These are phyloP conservation scores for Emmonsiellopsis sp. DNA, from an alignment of 2,329 filamentous ascomycete genomes.

Conservation along the genomic window DNA sequence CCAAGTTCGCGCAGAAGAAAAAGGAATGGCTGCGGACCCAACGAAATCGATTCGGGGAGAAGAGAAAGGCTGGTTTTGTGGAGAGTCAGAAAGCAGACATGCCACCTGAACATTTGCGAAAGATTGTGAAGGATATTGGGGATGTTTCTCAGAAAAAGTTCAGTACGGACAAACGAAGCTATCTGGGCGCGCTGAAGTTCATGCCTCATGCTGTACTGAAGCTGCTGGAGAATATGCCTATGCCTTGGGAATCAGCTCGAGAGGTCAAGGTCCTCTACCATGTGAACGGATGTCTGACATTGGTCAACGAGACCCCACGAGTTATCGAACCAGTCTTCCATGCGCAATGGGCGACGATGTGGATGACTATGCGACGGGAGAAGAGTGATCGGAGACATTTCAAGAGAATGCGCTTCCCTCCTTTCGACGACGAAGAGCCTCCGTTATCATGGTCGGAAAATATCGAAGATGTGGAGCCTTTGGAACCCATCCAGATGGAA, in stretches of 20 bases:
- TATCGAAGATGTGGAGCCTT: conserved; percentile 92
- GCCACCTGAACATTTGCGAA: conserved; percentile 95
- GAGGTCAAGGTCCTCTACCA: conserved; percentile 98
- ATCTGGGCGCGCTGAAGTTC: conserved; percentile 93
- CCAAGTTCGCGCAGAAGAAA: conserved; percentile 98
- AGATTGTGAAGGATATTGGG: conserved; percentile 96
- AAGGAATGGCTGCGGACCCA: conserved; percentile 94
- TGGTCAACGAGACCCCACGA: conserved; percentile 92
- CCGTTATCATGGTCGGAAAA: conserved; percentile 98
- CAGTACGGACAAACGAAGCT: conserved; percentile 95
- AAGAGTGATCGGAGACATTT: conserved; percentile 94
- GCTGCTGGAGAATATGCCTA: conserved; percentile 97
- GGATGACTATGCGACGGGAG: conserved; percentile 95
- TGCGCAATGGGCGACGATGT: conserved; percentile 99
- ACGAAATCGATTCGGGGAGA: conserved; percentile 90
- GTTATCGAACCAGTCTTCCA: conserved; percentile 98
- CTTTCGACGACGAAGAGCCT: conserved; percentile 97
- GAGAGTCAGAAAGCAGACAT: conserved; percentile 98
- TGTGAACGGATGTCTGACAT: conserved; percentile 90
- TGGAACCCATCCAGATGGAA: conserved; percentile 98
- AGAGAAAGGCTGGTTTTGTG: conserved; percentile 90
- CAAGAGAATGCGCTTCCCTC: conserved; percentile 97
- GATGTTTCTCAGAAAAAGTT: conserved; percentile 99
- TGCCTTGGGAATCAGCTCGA: conserved; percentile 95
- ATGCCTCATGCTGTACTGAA: conserved; percentile 99